A percentile compares a stretch with the other conserved stretches of the same genome.
These are phyloP conservation scores for Ulmus americana DNA, from an alignment of 331 rosid species.

Conservation along the genomic window DNA sequence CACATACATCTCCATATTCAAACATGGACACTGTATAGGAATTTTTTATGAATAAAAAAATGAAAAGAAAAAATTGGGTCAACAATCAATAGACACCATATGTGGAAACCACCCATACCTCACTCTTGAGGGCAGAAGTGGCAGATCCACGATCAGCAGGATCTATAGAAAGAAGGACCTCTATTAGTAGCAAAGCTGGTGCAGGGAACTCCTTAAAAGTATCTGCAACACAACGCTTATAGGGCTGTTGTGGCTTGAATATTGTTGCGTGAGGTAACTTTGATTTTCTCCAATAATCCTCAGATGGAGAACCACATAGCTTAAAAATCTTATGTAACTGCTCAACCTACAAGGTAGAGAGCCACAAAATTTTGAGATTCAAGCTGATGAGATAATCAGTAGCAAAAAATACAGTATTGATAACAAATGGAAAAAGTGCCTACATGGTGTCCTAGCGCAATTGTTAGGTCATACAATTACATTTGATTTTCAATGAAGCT, in stretches of 20 bases:
- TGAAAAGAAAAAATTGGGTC: background rate
- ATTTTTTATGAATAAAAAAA: background rate
- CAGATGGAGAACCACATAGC: constrained; percentile 90
- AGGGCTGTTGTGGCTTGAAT: constrained; percentile 91
- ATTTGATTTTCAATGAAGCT: too few species aligned
- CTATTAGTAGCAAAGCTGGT: constrained; percentile 69
- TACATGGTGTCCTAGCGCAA: too few species aligned
- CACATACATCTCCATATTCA: background rate
- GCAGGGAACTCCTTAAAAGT: constrained; percentile 83
- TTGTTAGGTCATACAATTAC: too few species aligned
- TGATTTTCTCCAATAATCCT: constrained; percentile 90
- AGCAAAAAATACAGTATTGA: too few species aligned
- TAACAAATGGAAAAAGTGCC: too few species aligned
- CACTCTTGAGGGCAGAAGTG: constrained; percentile 64
- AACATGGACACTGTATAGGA: background rate
- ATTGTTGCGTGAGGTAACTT: constrained; percentile 92
- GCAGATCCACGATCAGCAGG: constrained; percentile 91
- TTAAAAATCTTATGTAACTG: constrained; percentile 86
- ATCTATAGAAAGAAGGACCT: constrained; percentile 68
- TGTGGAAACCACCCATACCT: constrained; percentile 42
- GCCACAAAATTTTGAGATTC: constrained; percentile 7
- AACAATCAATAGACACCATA: too few species aligned
- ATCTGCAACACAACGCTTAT: constrained; percentile 73
- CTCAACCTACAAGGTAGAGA: constrained; percentile 57
- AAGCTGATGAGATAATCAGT: background rate